phyloP scores from a whole-genome alignment of 139 green algal genomes.

The Pedinophyceae sp. region DNA sequence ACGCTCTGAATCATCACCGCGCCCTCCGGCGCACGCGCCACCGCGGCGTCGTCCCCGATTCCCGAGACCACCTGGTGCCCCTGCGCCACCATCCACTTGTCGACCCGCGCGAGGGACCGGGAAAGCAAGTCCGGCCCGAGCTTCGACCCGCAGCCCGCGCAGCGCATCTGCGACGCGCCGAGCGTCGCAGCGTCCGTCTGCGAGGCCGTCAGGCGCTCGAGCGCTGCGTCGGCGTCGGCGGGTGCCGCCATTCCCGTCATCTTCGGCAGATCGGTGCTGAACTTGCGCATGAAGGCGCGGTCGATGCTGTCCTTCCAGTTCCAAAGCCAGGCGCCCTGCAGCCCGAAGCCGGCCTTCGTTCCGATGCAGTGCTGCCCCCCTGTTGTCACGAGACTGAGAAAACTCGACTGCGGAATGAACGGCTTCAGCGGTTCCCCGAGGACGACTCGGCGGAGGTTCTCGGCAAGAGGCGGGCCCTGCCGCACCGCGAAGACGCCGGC shows the following conservation, averaged over 20 bases:
- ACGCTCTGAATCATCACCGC: constrained; percentile 61
- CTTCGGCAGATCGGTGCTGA: constrained; percentile 23
- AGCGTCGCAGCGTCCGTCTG: constrained; percentile 23
- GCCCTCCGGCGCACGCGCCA: constrained; percentile 37
- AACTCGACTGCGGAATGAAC: constrained; percentile 64
- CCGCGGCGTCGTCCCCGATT: constrained; percentile 58
- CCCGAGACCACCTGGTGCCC: constrained; percentile 2
- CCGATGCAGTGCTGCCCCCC: constrained; percentile 24
- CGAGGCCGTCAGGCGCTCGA: constrained; percentile 14
- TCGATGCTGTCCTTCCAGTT: constrained; percentile 81
- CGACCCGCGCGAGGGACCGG: constrained; percentile 27
- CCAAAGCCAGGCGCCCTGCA: constrained; percentile 65
- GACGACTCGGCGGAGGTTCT: constrained; percentile 65
- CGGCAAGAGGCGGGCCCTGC: constrained; percentile 55
- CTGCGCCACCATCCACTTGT: too few relatives aligned
- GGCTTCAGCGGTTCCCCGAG: constrained; percentile 33
- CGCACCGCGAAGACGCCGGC: constrained; percentile 93
- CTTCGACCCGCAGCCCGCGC: constrained; percentile 81
- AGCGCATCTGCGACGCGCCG: constrained; percentile 54
- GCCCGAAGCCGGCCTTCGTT: constrained; percentile 23
- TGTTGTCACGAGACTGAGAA: constrained; percentile 62
- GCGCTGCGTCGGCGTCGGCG: constrained; percentile 2
- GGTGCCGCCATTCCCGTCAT: constrained; percentile 11
- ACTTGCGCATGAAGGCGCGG: constrained; percentile 69
- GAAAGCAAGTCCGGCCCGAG: constrained; percentile 39